Conservation (phyloP, 2,329 filamentous ascomycete species). For the Cladorrhinum sp. region DNA sequence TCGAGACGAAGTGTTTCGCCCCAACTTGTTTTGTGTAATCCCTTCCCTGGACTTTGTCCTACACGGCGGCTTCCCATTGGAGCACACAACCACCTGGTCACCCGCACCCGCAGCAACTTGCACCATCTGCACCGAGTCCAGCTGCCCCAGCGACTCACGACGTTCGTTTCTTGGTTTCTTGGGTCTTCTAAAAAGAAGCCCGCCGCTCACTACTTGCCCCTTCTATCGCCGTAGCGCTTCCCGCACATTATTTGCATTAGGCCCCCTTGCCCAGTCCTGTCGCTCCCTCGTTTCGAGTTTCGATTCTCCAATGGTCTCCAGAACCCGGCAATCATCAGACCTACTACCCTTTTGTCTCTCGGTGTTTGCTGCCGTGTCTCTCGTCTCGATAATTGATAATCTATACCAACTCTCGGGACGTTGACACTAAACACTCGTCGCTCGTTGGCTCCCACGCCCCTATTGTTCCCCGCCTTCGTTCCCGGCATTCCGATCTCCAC, state of each 20-base stretch:
- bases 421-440: too few species aligned
- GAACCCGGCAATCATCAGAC: background rate
- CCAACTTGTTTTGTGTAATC: slow-evolving; percentile 2
- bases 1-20: slow-evolving; percentile 8
- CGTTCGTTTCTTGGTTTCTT: slow-evolving; percentile 7
- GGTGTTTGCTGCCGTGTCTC: background rate
- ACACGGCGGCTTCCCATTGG: slow-evolving; percentile 8
- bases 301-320: background rate
- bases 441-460: background rate
- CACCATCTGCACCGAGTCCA: background rate
- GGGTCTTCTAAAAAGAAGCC: background rate
- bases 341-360: background rate
- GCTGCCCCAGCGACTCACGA: slow-evolving; percentile 11
- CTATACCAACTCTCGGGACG: background rate
- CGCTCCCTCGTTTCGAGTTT: background rate
- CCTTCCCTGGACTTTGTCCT: background rate
- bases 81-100: background rate
- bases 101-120: background rate
- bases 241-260: background rate
- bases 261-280: background rate
- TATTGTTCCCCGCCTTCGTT: background rate
- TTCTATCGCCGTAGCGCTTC: background rate
- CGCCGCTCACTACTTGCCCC: slow-evolving; percentile 1
- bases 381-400: background rate
- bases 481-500: background rate